These are phyloP conservation scores for Barbarea vulgaris DNA, from an alignment of 345 rosid genomes.

Conservation along the genomic window DNA sequence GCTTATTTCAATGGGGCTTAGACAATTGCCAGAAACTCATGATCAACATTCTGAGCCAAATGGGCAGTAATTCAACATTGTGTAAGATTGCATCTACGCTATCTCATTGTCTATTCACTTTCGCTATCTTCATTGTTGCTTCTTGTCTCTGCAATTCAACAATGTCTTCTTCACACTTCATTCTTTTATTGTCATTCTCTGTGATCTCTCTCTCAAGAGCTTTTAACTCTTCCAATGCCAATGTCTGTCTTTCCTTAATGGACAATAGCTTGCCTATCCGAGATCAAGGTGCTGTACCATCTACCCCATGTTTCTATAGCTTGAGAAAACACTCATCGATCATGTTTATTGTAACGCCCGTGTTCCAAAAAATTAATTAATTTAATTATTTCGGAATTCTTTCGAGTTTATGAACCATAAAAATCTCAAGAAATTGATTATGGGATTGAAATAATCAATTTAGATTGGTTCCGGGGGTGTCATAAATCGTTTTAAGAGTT, in stretches of 20 bases:
- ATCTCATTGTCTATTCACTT: constrained; percentile 42
- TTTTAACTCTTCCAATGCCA: constrained; percentile 41
- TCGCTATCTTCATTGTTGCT: constrained; percentile 33
- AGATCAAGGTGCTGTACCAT: constrained; percentile 42
- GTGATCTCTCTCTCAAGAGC: constrained; percentile 44
- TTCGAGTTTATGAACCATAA: no score
- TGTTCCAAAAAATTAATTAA: no score
- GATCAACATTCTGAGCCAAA: constrained; percentile 27
- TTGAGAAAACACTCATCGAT: constrained; percentile 56
- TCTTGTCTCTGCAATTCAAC: constrained; percentile 46
- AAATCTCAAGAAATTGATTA: no score
- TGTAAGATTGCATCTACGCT: constrained; percentile 34
- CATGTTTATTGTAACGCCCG: no score
- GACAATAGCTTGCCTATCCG: constrained; percentile 53
- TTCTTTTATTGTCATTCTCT: constrained; percentile 39
- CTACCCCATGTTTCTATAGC: constrained; percentile 68
- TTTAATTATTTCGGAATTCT: no score
- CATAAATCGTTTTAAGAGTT: no score
- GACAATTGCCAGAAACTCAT: constrained; percentile 44
- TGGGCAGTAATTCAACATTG: constrained; percentile 37
- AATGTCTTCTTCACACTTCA: constrained; percentile 42
- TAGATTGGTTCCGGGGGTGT: no score
- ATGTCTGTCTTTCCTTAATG: constrained; percentile 47
- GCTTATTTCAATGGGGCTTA: constrained; percentile 53
- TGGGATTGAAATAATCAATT: no score